Conservation (phyloP, 75 land plant genomes). For the Azolla pinnata region DNA sequence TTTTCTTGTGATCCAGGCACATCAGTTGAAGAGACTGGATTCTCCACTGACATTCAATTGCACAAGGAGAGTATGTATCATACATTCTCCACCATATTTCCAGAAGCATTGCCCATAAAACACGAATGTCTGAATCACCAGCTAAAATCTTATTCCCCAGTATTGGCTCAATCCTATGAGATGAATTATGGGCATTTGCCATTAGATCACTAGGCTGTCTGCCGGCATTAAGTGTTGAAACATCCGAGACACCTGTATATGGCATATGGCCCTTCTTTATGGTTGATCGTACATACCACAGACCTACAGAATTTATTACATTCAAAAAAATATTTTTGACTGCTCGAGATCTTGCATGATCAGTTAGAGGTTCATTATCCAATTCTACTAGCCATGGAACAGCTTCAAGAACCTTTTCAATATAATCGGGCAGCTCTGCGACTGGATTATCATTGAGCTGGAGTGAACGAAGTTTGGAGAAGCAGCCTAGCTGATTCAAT, state of each 20-base stretch:
- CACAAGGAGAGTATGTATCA: background rate
- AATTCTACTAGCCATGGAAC: conserved; percentile 33
- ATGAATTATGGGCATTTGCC: too few species aligned
- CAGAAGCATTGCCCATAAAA: conserved; percentile 14
- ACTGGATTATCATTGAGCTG: conserved; percentile 35
- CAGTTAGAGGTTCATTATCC: conserved; percentile 23
- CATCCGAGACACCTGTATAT: background rate
- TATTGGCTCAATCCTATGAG: background rate
- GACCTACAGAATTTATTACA: conserved; percentile 10
- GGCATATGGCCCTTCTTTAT: conserved; percentile 2
- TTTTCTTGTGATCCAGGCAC: conserved; percentile 22
- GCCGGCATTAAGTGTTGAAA: too few species aligned
- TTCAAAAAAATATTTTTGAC: conserved; percentile 10
- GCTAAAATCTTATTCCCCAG: conserved; percentile 4
- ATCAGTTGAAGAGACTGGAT: conserved; percentile 14
- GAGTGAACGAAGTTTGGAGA: conserved; percentile 14
- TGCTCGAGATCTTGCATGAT: conserved; percentile 5
- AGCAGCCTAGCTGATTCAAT: conserved; percentile 16
- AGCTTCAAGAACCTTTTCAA: conserved; percentile 26
- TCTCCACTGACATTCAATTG: conserved; percentile 11
- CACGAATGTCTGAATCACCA: conserved; percentile 5
- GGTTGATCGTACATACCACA: conserved; percentile 19
- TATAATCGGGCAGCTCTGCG: conserved; percentile 11
- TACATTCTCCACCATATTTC: too few species aligned
- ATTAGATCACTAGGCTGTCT: too few species aligned